Conservation (phyloP, 768 basidiomycete species). For the Dioszegia crocea region DNA sequence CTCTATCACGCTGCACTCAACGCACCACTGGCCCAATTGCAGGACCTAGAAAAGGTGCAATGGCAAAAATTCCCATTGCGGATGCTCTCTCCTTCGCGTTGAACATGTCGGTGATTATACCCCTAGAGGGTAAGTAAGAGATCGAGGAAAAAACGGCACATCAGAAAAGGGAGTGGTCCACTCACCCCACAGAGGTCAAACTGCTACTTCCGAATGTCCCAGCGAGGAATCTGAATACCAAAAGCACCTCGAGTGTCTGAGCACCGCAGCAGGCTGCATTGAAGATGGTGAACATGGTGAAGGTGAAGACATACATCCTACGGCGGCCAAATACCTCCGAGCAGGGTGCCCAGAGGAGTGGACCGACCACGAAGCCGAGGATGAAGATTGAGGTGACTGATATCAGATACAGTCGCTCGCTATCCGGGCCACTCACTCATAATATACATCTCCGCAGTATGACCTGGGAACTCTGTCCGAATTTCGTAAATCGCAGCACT, state of each 20-base stretch:
- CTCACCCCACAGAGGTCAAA: constrained; percentile 48
- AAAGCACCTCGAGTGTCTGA: constrained; percentile 42
- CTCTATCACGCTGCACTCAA: constrained; percentile 4
- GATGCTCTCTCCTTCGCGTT: constrained; percentile 28
- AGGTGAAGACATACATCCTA: constrained; percentile 46
- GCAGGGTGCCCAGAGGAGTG: constrained; percentile 45
- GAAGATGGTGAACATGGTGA: constrained; percentile 47
- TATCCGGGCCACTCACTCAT: constrained; percentile 37
- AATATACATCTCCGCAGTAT: constrained; percentile 25
- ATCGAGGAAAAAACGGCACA: neutral
- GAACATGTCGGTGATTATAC: constrained; percentile 42
- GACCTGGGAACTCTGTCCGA: constrained; percentile 21
- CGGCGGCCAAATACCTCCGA: constrained; percentile 48
- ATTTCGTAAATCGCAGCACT: constrained; percentile 23
- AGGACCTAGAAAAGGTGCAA: constrained; percentile 39
- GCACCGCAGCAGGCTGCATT: constrained; percentile 44
- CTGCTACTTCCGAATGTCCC: constrained; percentile 46
- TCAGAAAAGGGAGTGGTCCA: neutral
- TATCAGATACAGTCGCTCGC: no score
- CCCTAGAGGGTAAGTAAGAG: no score
- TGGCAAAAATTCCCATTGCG: constrained; percentile 37
- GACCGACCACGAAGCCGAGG: constrained; percentile 40
- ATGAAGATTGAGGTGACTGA: constrained; percentile 34
- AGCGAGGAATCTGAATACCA: constrained; percentile 49
- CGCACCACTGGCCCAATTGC: constrained; percentile 39